Evolutionary conservation across 1,139 yeast genomes (phyloP), one percentile per base, ranked within the genome.

Genomic region (Lodderomyces jiufengensis): DNA sequence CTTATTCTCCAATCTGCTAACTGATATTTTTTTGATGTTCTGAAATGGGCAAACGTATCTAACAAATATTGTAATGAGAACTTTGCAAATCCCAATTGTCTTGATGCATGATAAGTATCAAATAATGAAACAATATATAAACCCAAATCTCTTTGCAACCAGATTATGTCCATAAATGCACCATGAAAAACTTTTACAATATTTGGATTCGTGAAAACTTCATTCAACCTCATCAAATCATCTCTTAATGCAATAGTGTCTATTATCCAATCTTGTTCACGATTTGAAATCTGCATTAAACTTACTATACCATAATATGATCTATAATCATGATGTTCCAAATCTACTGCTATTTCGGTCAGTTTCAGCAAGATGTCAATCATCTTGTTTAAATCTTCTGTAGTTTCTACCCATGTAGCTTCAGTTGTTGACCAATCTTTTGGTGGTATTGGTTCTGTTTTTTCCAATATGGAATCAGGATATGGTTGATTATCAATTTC

Each of bases 141-240:
- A 0, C 99, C 99, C 45, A 94, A 71, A 54, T 94, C 98, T 47
- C 98, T 72, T 61, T 94, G 99, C 29, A 94, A 68, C 99, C 99
- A 94, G 33, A 87, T 82, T 8, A 92, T 84, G 66, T 94, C 99
- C 95, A 88, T 88, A 46, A 80, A 82, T 0, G 98, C 96, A 45
- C 99, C 98, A 55, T 94, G 99, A 48, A 94, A 78, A 1, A 94
- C 95, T 54, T 94, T 94, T 25, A 87, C 66, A 24, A 90, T 80
- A 4, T 61, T 51, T 0, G 97, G 97, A 55, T 92, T 67, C 3
- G 97, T 73, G 47, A 92, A 88, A 1, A 90, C 76, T 35, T 66
- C 68, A 59, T 94, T 94, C 41, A 94, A 65, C 0, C 63, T 61
- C 38, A 73, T 67, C 34, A 94, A 63, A 40, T 86, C 86, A 31